phyloP scores from a whole-genome alignment of 441 rosid species.

The Adansonia rubrostipa region DNA sequence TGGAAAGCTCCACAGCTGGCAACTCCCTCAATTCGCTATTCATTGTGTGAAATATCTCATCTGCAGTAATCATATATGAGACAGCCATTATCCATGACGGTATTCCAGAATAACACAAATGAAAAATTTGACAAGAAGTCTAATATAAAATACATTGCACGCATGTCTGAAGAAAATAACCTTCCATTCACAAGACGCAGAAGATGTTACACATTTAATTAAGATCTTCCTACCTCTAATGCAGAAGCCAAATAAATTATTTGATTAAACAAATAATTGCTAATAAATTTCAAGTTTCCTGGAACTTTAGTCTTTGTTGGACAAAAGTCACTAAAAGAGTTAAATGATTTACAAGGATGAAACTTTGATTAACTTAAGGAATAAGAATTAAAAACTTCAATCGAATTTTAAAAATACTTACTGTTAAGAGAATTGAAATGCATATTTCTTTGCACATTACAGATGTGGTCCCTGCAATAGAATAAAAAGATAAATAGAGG shows the following conservation, averaged over 20 bases:
- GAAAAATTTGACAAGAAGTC: background rate
- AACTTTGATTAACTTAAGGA: background rate
- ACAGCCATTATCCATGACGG: background rate
- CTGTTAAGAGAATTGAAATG: slow-evolving; percentile 81
- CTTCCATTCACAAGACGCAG: slow-evolving; percentile 13
- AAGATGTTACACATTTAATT: background rate
- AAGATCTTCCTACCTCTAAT: background rate
- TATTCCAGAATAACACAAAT: background rate
- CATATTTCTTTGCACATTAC: slow-evolving; percentile 80
- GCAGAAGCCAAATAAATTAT: background rate
- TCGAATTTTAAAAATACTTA: slow-evolving; percentile 45
- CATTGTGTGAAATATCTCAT: slow-evolving; percentile 76
- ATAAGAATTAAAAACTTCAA: background rate
- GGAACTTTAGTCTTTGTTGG: background rate
- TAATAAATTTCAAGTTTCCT: background rate
- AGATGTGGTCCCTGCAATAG: slow-evolving; percentile 80
- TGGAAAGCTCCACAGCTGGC: slow-evolving; percentile 92
- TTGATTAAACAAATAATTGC: background rate
- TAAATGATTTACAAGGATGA: background rate
- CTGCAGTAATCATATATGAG: slow-evolving; percentile 46
- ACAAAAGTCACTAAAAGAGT: background rate
- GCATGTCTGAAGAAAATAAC: slow-evolving; percentile 10
- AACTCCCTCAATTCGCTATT: slow-evolving; percentile 90
- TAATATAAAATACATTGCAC: background rate
- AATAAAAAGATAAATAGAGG: slow-evolving; percentile 26